Evolutionary conservation across 1,284 basidiomycete species (phyloP).

Genomic region (Ustilago nuda): DNA sequence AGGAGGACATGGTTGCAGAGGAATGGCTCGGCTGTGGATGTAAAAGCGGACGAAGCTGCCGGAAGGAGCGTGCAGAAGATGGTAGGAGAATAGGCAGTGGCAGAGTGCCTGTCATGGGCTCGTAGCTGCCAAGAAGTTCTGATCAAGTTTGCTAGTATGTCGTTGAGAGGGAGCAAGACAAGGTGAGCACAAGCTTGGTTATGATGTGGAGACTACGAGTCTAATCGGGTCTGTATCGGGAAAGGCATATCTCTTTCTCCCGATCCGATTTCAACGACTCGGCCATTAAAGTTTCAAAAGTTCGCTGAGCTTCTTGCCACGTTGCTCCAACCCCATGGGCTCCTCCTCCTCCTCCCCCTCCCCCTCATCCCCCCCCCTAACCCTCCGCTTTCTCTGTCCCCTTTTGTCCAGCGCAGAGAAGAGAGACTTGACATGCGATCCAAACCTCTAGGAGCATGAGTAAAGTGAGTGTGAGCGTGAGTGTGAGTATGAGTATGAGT

Average conservation of each 20-base stretch:
- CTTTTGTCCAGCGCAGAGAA: too few species aligned
- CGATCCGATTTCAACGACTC: background rate
- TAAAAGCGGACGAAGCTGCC: background rate
- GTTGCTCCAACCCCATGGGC: background rate
- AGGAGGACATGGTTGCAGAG: conserved; percentile 17
- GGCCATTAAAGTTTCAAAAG: too few species aligned
- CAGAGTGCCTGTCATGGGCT: conserved; percentile 13
- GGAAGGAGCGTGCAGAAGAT: background rate
- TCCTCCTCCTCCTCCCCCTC: background rate
- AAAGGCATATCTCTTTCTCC: background rate
- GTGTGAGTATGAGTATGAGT: too few species aligned
- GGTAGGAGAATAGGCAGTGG: conserved; percentile 8
- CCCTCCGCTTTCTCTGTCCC: background rate
- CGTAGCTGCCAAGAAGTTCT: background rate
- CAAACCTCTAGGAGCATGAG: too few species aligned
- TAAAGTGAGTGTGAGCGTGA: too few species aligned
- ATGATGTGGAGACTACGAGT: background rate
- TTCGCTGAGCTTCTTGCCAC: background rate
- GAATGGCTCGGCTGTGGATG: background rate
- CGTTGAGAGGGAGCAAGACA: background rate
- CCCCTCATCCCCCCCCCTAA: background rate
- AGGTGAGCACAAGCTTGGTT: background rate
- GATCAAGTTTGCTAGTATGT: background rate
- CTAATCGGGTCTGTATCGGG: background rate
- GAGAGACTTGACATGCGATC: too few species aligned